Evolutionary conservation across 1,284 basidiomycete species (phyloP).

Genomic region (Ustilago lituana): DNA sequence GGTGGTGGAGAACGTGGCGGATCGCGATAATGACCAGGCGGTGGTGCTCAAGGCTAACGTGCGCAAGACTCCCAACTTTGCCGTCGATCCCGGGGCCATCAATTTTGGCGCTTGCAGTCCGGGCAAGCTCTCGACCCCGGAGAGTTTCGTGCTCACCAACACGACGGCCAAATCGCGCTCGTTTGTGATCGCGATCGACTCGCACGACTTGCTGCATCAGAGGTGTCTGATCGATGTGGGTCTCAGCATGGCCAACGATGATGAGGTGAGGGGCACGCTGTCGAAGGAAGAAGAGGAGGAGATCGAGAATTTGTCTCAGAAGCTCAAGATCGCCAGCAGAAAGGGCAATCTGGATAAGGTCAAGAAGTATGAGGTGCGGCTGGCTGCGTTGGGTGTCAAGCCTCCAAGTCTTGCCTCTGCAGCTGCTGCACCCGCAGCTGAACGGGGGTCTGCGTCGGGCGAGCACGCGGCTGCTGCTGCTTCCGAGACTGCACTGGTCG

Average conservation of each 20-base stretch:
- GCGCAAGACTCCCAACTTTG: slow-evolving; percentile 69
- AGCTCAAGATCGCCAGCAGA: slow-evolving; percentile 70
- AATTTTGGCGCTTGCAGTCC: slow-evolving; percentile 66
- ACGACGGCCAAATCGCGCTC: slow-evolving; percentile 69
- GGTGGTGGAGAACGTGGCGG: slow-evolving; percentile 70
- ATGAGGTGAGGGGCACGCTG: slow-evolving; percentile 67
- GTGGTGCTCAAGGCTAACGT: slow-evolving; percentile 70
- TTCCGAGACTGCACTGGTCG: slow-evolving; percentile 1
- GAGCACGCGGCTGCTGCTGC: background rate
- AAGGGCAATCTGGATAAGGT: slow-evolving; percentile 71
- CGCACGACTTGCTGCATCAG: slow-evolving; percentile 49
- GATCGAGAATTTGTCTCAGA: slow-evolving; percentile 70
- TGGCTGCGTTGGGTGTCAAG: slow-evolving; percentile 69
- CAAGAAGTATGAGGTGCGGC: slow-evolving; percentile 69
- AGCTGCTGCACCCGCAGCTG: background rate
- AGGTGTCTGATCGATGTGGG: slow-evolving; percentile 46
- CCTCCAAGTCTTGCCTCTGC: slow-evolving; percentile 34
- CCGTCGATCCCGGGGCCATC: slow-evolving; percentile 67
- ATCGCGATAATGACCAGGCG: slow-evolving; percentile 69
- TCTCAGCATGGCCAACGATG: slow-evolving; percentile 45
- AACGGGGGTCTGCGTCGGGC: background rate
- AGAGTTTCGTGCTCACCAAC: slow-evolving; percentile 69
- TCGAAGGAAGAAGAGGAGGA: slow-evolving; percentile 71
- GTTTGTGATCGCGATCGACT: slow-evolving; percentile 68
- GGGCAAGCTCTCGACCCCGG: slow-evolving; percentile 55